Conservation (phyloP, 108 stramenopile species). For the Cyclostephanos tholiformis region DNA sequence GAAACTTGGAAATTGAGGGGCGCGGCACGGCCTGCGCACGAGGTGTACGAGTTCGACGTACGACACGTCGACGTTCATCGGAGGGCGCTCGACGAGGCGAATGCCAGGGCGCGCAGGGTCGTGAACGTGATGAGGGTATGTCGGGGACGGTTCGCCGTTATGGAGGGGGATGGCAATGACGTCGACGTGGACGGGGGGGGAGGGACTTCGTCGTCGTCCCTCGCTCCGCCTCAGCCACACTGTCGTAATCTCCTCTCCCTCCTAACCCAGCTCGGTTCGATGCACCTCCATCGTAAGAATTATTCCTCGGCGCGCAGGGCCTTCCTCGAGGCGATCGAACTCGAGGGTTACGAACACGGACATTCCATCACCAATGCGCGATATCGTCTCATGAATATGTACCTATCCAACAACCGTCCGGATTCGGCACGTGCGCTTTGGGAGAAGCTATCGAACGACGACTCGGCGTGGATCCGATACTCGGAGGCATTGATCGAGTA, state of each 20-base stretch:
- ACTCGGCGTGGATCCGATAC: conserved; percentile 83
- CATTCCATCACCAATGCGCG: conserved; percentile 71
- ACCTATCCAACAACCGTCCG: conserved; percentile 71
- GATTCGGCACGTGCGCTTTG: conserved; percentile 65
- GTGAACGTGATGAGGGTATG: conserved; percentile 65
- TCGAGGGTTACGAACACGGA: conserved; percentile 49
- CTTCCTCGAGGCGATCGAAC: conserved; percentile 73
- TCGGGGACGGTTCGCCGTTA: conserved; percentile 73
- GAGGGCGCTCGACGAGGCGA: conserved; percentile 73
- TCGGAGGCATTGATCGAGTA: conserved; percentile 78
- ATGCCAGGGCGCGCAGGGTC: conserved; percentile 53
- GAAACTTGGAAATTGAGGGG: conserved; percentile 89
- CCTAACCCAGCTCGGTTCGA: conserved; percentile 78
- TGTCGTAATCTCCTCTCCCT: conserved; percentile 72
- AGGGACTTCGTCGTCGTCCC: conserved; percentile 7
- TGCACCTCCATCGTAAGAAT: conserved; percentile 66
- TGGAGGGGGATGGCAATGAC: too few relatives aligned
- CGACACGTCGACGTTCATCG: conserved; percentile 86
- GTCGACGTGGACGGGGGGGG: neutral
- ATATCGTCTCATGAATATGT: conserved; percentile 76
- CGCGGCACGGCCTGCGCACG: conserved; percentile 84
- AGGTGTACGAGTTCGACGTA: conserved; percentile 90
- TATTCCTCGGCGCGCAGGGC: conserved; percentile 66
- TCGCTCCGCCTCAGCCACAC: conserved; percentile 57
- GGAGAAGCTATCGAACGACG: conserved; percentile 48